These are phyloP conservation scores for Chrysosporium keratinophilum DNA, from an alignment of 2,329 filamentous ascomycete species.

Conservation along the genomic window DNA sequence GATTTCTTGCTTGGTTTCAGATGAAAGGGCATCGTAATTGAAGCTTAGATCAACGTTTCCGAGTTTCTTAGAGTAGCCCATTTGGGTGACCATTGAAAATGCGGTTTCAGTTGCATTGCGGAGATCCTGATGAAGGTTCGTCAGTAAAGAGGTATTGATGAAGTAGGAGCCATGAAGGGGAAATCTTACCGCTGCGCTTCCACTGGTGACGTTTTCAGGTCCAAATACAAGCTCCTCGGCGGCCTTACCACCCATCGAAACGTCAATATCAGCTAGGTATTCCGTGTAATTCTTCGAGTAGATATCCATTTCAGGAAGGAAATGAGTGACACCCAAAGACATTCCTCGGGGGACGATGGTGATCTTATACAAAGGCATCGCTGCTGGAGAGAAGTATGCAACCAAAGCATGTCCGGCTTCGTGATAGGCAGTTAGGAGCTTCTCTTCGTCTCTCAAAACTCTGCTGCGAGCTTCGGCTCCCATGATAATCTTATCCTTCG, in stretches of 20 bases:
- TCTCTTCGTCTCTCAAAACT: constrained; percentile 86
- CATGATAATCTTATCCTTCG: constrained; percentile 97
- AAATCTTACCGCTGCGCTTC: constrained; percentile 61
- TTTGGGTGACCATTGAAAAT: constrained; percentile 76
- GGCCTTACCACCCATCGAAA: constrained; percentile 75
- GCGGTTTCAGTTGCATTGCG: constrained; percentile 69
- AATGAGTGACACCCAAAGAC: constrained; percentile 75
- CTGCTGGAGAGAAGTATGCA: constrained; percentile 66
- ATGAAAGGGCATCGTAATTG: constrained; percentile 71
- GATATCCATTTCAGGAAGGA: constrained; percentile 83
- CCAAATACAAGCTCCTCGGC: constrained; percentile 87
- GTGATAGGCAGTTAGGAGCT: constrained; percentile 89
- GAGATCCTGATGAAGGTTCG: constrained; percentile 59
- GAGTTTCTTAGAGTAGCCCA: constrained; percentile 78
- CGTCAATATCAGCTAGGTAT: constrained; percentile 68
- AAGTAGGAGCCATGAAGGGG: neutral
- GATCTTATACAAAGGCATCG: constrained; percentile 83
- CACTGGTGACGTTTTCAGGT: constrained; percentile 79
- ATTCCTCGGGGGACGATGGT: constrained; percentile 89
- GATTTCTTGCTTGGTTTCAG: constrained; percentile 75
- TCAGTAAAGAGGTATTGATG: neutral
- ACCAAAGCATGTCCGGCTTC: constrained; percentile 93
- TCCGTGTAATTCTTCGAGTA: constrained; percentile 80
- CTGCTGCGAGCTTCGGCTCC: constrained; percentile 84
- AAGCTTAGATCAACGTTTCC: constrained; percentile 82